These are phyloP conservation scores for Solanum phureja DNA, from an alignment of 257 asterid genomes.

Conservation along the genomic window DNA sequence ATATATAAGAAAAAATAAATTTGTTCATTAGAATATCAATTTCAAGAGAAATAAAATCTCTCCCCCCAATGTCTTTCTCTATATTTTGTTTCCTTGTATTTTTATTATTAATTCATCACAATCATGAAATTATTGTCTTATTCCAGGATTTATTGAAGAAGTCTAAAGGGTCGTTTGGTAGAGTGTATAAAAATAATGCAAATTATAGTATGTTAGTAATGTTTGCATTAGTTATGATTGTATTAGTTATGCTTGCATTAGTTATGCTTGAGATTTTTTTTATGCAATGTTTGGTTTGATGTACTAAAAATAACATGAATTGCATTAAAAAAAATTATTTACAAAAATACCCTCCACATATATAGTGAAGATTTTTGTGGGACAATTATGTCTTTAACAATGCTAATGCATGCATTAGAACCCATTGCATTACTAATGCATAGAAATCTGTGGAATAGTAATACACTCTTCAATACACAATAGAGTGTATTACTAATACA, in stretches of 20 bases:
- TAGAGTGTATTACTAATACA: background rate
- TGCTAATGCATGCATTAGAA: background rate
- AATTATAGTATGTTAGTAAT: fast-evolving
- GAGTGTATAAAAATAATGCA: no score
- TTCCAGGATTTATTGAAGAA: background rate
- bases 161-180: background rate
- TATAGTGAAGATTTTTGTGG: no score
- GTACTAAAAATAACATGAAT: background rate
- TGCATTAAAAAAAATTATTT: no score
- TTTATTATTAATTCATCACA: background rate
- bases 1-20: no score
- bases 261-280: no score
- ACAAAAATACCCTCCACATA: background rate
- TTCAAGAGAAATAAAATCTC: background rate
- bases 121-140: background rate
- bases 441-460: no score
- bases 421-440: no score
- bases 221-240: no score
- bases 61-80: background rate
- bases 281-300: background rate
- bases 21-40: background rate
- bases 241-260: no score
- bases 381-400: background rate
- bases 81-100: background rate
- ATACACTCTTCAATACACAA: background rate